phyloP scores from a whole-genome alignment of 129 eudicot species.

The Flaveria brownii region DNA sequence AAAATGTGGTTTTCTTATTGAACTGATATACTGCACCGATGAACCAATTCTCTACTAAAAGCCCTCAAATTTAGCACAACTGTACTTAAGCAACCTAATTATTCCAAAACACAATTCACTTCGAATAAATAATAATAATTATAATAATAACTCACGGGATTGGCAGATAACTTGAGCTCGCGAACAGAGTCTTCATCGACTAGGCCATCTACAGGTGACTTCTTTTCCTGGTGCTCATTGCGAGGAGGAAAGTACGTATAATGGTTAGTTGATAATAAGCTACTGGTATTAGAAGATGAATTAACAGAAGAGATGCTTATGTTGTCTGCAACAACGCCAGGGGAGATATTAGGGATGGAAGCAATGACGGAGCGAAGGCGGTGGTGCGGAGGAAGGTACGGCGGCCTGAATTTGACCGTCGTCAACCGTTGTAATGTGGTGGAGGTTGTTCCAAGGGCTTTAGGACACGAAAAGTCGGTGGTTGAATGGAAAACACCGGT shows the following conservation, averaged over 20 bases:
- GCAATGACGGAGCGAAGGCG: constrained; percentile 38
- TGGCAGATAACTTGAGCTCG: no score
- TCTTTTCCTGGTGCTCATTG: constrained; percentile 27
- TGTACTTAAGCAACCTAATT: not conserved
- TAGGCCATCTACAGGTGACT: constrained; percentile 4
- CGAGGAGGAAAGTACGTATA: constrained; percentile 34
- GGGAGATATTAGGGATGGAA: constrained; percentile 20
- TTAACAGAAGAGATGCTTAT: not conserved
- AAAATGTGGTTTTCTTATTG: no score
- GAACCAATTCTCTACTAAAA: not conserved
- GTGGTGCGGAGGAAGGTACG: constrained; percentile 58
- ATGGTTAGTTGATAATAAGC: not conserved
- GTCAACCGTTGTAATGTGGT: constrained; percentile 23
- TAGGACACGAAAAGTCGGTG: constrained; percentile 23
- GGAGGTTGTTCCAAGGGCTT: constrained; percentile 34
- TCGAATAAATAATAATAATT: not conserved
- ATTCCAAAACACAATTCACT: not conserved
- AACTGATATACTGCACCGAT: no score
- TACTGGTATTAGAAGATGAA: not conserved
- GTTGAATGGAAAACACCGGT: constrained; percentile 26
- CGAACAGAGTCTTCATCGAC: constrained; percentile 25
- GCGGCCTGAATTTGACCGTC: constrained; percentile 23
- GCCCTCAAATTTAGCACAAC: not conserved
- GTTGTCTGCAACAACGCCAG: not conserved
- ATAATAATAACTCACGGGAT: constrained; percentile 30